A percentile compares a stretch with the other conserved stretches of the same genome.
Evolutionary conservation across 2,329 filamentous ascomycete genomes (phyloP).

Genomic region (Fusarium foetens): DNA sequence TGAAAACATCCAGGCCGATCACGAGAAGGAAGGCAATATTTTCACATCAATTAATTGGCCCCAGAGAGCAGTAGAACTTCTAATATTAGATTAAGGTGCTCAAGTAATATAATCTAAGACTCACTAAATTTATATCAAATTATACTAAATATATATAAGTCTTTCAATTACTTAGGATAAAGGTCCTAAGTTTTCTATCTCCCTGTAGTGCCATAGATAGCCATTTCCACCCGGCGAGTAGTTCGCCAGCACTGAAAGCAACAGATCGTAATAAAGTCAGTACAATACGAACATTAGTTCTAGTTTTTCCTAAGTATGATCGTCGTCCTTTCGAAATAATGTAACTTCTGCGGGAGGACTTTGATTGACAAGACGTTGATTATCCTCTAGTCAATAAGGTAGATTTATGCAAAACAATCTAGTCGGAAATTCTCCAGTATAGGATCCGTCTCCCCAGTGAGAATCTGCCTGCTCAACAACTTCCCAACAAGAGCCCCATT

Average conservation of each 20-base stretch:
- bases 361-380: not conserved
- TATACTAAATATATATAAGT: too few relatives aligned
- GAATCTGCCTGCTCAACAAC: slow-evolving; percentile 7
- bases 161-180: too few relatives aligned
- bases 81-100: too few relatives aligned
- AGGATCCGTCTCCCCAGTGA: not conserved
- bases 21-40: not conserved
- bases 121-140: too few relatives aligned
- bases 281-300: too few relatives aligned
- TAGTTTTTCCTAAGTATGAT: not conserved
- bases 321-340: not conserved
- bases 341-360: not conserved
- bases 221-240: not conserved
- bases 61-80: too few relatives aligned
- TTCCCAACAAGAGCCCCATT: slow-evolving; percentile 22
- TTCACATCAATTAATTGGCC: too few relatives aligned
- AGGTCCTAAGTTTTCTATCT: too few relatives aligned
- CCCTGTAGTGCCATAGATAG: too few relatives aligned
- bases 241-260: not conserved
- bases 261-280: not conserved
- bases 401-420: not conserved
- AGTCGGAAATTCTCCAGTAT: not conserved
- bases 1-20: not conserved
- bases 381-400: too few relatives aligned
- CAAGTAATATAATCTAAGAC: too few relatives aligned